phyloP scores from a whole-genome alignment of 495 filamentous ascomycete species.

The Pseudomonodictys pantanalensis region DNA sequence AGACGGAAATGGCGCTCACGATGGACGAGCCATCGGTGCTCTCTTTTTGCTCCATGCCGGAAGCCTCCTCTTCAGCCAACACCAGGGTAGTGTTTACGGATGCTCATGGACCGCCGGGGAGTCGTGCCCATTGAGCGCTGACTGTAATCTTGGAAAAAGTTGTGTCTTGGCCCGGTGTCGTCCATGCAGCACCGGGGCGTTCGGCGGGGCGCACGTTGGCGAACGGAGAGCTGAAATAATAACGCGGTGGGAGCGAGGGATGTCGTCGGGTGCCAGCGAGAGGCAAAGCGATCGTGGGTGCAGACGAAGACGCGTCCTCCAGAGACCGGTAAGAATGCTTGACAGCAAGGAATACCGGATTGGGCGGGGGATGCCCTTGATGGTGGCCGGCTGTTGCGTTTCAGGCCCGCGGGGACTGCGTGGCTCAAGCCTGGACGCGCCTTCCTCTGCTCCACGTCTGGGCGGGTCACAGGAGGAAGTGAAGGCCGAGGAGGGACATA shows the following conservation, averaged over 20 bases:
- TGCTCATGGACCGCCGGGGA: conserved; percentile 25
- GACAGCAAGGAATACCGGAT: conserved; percentile 3
- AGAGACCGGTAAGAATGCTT: conserved; percentile 29
- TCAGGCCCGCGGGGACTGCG: no score
- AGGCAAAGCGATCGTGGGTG: not conserved
- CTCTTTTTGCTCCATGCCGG: conserved; percentile 37
- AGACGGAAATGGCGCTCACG: conserved; percentile 42
- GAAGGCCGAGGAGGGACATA: not conserved
- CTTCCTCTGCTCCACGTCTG: not conserved
- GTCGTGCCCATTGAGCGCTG: conserved; percentile 23
- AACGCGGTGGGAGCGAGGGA: conserved; percentile 5
- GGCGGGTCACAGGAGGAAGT: not conserved
- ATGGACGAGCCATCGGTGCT: conserved; percentile 59
- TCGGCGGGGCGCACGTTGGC: not conserved
- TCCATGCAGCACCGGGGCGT: not conserved
- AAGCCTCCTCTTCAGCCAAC: conserved; percentile 24
- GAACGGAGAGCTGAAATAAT: conserved; percentile 13
- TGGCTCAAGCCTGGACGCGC: no score
- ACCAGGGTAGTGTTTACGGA: conserved; percentile 20
- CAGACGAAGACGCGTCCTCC: not conserved
- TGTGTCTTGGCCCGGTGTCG: not conserved
- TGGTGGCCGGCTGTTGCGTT: conserved; percentile 19
- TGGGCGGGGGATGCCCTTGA: conserved; percentile 11
- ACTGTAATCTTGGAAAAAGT: conserved; percentile 15
- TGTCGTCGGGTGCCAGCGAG: not conserved